These are phyloP conservation scores for Eleusine coracana DNA, from an alignment of 176 grass and related monocot genomes.

Conservation along the genomic window DNA sequence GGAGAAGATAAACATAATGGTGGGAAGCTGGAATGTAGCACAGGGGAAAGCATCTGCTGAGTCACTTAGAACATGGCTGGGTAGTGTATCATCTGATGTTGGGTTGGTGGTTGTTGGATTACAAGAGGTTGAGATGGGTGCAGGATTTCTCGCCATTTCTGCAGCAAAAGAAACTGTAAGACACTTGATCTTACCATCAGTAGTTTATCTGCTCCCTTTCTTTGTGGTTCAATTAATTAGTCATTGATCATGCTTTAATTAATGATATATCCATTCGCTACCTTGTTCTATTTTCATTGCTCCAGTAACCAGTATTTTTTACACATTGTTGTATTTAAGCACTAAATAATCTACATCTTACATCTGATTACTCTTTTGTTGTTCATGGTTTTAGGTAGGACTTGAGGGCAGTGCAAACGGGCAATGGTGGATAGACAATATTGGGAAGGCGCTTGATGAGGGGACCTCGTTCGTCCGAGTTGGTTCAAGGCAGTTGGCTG, in stretches of 20 bases:
- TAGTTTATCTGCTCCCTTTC: not conserved
- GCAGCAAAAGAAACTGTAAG: conserved; percentile 99
- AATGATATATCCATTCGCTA: not conserved
- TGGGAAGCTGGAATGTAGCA: conserved; percentile 96
- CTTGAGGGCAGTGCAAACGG: conserved; percentile 95
- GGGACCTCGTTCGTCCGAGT: conserved; percentile 86
- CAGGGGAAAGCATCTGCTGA: conserved; percentile 85
- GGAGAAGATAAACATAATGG: conserved; percentile 91
- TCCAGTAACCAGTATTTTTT: conserved; percentile 7
- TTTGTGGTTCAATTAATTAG: conserved; percentile 10
- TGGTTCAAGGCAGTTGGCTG: conserved; percentile 97
- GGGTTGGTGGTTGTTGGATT: conserved; percentile 90
- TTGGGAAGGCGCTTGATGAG: conserved; percentile 87
- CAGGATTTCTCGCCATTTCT: conserved; percentile 95
- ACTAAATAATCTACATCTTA: not conserved
- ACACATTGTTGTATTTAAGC: not conserved
- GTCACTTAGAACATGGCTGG: conserved; percentile 82
- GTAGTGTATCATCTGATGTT: conserved; percentile 81
- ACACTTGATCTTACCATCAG: conserved; percentile 35
- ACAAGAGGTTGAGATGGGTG: conserved; percentile 99
- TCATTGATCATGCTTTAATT: conserved; percentile 1
- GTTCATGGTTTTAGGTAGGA: conserved; percentile 76
- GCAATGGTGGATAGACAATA: conserved; percentile 98
- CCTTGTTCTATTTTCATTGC: not conserved
- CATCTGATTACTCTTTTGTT: conserved; percentile 21